Percentiles rank a stretch among this genome's conserved stretches.
phyloP scores from a whole-genome alignment of 139 green algal species.

The Desmodesmus armatus region DNA sequence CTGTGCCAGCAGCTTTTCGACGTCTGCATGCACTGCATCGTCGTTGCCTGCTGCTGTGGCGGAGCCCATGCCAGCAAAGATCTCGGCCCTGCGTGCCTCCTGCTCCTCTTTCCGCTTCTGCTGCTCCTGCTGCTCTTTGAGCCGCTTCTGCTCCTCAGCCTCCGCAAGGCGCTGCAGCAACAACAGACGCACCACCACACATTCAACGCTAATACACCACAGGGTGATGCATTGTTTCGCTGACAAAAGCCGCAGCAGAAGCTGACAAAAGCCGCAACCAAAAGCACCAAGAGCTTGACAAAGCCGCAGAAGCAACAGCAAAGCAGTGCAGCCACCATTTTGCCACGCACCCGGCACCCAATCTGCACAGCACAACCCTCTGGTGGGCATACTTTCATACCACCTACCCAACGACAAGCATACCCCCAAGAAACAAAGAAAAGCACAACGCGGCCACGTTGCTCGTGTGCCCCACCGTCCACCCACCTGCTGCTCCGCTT shows the following conservation, averaged over 20 bases:
- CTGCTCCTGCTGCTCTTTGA: constrained; percentile 16
- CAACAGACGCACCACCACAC: background rate
- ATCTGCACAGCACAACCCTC: background rate
- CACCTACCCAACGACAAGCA: background rate
- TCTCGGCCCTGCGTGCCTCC: background rate
- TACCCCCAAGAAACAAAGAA: background rate
- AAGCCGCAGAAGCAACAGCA: background rate
- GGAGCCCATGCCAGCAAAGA: no score
- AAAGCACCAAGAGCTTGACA: background rate
- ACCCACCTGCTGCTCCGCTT: constrained; percentile 50
- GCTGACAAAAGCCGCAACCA: background rate
- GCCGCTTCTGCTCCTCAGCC: constrained; percentile 22
- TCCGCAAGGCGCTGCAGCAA: constrained; percentile 4
- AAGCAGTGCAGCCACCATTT: background rate
- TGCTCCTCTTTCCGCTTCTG: constrained; percentile 26
- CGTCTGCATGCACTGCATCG: background rate
- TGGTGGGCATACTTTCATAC: background rate
- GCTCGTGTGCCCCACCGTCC: background rate
- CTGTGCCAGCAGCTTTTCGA: background rate
- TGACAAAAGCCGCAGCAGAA: constrained; percentile 9
- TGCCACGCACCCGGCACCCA: background rate
- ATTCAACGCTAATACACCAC: background rate
- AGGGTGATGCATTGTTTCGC: no score
- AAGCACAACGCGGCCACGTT: background rate
- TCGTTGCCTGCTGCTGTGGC: background rate